Percentiles rank a stretch among this genome's conserved stretches.
Conservation (phyloP, 2,329 filamentous ascomycete genomes). For the Aspergillus tubingensis region DNA sequence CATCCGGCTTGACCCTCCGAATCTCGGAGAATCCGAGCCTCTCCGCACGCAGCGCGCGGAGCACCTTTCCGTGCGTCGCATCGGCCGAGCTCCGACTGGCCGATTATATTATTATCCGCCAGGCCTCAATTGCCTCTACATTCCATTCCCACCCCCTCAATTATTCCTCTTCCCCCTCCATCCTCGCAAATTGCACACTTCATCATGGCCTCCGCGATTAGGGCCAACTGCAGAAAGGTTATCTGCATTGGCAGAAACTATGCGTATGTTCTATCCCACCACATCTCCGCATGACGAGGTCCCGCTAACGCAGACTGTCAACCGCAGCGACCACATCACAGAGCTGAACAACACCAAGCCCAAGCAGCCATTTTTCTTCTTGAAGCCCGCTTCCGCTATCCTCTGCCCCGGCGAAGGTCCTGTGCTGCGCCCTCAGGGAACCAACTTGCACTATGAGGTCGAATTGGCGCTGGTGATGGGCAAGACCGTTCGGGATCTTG, state of each 20-base stretch:
- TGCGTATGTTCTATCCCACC: constrained; percentile 62
- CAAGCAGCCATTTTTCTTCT: constrained; percentile 98
- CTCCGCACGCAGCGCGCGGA: constrained; percentile 31
- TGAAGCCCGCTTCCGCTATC: constrained; percentile 88
- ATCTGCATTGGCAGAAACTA: constrained; percentile 97
- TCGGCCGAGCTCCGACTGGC: constrained; percentile 13
- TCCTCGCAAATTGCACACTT: neutral
- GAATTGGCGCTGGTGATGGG: constrained; percentile 90
- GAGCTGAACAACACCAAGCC: constrained; percentile 86
- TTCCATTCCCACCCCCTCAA: neutral
- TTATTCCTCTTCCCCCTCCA: neutral
- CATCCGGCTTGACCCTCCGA: constrained; percentile 16
- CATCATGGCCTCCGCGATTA: constrained; percentile 47
- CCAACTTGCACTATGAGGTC: constrained; percentile 90
- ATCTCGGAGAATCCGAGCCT: constrained; percentile 24
- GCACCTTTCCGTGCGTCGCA: constrained; percentile 18
- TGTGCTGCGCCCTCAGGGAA: constrained; percentile 77
- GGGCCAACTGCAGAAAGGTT: constrained; percentile 67
- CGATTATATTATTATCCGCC: constrained; percentile 9
- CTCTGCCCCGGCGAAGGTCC: constrained; percentile 76
- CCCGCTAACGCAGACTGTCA: constrained; percentile 13
- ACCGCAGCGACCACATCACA: constrained; percentile 78
- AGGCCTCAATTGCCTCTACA: neutral
- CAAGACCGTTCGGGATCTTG: constrained; percentile 73
- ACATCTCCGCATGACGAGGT: neutral